Percentiles rank a stretch among this genome's conserved stretches.
phyloP scores from a whole-genome alignment of 768 basidiomycete genomes.

The Kwoniella heveanensis region DNA sequence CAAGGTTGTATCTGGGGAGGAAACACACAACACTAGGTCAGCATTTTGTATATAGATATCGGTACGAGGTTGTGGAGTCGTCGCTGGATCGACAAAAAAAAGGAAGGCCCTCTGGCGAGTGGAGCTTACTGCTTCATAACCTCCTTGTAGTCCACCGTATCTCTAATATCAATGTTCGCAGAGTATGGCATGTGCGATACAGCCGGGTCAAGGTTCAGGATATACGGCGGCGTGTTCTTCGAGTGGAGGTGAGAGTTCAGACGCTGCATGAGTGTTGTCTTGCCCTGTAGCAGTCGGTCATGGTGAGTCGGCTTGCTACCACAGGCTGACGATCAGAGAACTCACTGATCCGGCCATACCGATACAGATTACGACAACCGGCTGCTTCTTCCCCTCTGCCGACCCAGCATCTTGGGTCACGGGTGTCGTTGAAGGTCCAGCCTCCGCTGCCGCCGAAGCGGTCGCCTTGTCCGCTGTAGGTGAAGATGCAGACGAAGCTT shows the following conservation, averaged over 20 bases:
- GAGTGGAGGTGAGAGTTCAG: slow-evolving; percentile 90
- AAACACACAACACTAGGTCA: background rate
- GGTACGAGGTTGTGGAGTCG: too few species aligned
- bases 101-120: too few species aligned
- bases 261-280: slow-evolving; percentile 94
- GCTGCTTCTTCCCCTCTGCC: slow-evolving; percentile 57
- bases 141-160: slow-evolving; percentile 94
- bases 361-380: slow-evolving; percentile 82
- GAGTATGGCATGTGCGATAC: slow-evolving; percentile 89
- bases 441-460: background rate
- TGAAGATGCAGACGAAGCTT: background rate
- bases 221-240: slow-evolving; percentile 71
- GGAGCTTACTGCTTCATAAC: slow-evolving; percentile 97
- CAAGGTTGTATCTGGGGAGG: slow-evolving; percentile 85
- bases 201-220: slow-evolving; percentile 96
- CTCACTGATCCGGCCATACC: slow-evolving; percentile 85
- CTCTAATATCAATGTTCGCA: slow-evolving; percentile 95
- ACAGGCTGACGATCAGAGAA: slow-evolving; percentile 10
- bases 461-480: background rate
- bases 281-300: slow-evolving; percentile 70
- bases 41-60: background rate
- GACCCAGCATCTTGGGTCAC: background rate
- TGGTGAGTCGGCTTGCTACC: too few species aligned
- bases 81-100: too few species aligned
- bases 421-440: slow-evolving; percentile 14